These are phyloP conservation scores for Cylindrotheca fusiformis DNA, from an alignment of 108 stramenopile species.

Conservation along the genomic window DNA sequence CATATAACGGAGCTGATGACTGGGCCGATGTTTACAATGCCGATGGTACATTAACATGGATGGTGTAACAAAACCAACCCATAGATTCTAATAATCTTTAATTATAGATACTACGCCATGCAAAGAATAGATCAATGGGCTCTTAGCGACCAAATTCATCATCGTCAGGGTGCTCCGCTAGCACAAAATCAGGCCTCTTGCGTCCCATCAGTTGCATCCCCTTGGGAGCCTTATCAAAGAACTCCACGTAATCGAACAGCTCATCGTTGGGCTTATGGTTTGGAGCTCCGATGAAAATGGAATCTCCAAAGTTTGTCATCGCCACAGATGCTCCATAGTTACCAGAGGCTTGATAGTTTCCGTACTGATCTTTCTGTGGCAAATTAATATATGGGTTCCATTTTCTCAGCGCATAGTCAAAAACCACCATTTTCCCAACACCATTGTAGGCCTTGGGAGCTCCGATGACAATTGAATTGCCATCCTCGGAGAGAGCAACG, in stretches of 20 bases:
- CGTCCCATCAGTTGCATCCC: background rate
- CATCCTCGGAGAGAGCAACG: constrained; percentile 8
- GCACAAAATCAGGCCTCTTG: background rate
- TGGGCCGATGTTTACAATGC: constrained; percentile 16
- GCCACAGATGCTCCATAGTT: background rate
- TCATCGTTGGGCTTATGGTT: background rate
- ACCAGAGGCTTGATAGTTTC: background rate
- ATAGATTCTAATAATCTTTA: no score
- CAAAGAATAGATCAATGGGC: no score
- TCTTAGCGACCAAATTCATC: background rate
- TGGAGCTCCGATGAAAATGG: background rate
- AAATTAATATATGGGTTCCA: background rate
- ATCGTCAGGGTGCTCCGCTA: background rate
- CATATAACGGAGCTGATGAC: constrained; percentile 27
- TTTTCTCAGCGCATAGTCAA: background rate
- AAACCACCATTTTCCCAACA: constrained; percentile 5
- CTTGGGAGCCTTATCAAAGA: background rate
- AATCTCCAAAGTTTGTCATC: background rate
- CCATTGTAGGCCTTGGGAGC: background rate
- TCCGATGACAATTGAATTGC: constrained; percentile 13
- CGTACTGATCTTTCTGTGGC: background rate
- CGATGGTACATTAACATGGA: background rate
- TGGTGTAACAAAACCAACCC: no score
- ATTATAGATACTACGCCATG: no score
- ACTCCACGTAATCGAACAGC: background rate